Conservation (phyloP, 2,329 filamentous ascomycete genomes). For the Pseudopyricularia javanii region DNA sequence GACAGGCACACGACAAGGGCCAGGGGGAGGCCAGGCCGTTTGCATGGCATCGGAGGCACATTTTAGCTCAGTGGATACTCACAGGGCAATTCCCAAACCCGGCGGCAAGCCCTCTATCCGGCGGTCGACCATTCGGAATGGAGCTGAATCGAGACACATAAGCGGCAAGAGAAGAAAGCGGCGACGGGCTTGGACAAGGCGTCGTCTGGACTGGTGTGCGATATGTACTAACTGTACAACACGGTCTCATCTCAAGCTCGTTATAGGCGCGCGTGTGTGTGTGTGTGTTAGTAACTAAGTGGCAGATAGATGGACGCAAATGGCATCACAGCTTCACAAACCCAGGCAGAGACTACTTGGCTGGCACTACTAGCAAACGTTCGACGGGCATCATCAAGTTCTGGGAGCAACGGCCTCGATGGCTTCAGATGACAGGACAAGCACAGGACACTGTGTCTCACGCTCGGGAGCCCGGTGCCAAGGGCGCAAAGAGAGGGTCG, state of each 20-base stretch:
- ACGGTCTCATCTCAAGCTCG: too few species aligned
- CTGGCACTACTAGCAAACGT: neutral
- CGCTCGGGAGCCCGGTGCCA: neutral
- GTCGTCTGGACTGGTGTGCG: too few species aligned
- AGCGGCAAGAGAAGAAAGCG: neutral
- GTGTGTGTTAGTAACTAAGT: too few species aligned
- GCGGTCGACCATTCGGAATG: neutral
- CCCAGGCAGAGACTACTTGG: too few species aligned
- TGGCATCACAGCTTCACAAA: too few species aligned
- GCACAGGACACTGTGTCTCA: neutral
- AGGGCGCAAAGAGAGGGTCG: neutral
- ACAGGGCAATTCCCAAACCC: neutral
- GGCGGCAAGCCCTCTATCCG: conserved; percentile 1
- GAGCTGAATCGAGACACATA: conserved; percentile 1
- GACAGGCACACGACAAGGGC: neutral
- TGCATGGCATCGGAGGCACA: too few species aligned
- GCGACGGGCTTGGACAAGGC: too few species aligned
- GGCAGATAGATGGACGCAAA: too few species aligned
- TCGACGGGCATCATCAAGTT: too few species aligned
- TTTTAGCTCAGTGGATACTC: neutral
- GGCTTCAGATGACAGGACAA: conserved; percentile 1
- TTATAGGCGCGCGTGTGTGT: too few species aligned
- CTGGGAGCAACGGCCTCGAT: neutral
- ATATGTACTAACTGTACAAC: too few species aligned
- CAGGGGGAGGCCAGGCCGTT: too few species aligned